These are phyloP conservation scores for Planoprotostelium fungivorum DNA, from an alignment of 78 protist genomes.

Conservation along the genomic window DNA sequence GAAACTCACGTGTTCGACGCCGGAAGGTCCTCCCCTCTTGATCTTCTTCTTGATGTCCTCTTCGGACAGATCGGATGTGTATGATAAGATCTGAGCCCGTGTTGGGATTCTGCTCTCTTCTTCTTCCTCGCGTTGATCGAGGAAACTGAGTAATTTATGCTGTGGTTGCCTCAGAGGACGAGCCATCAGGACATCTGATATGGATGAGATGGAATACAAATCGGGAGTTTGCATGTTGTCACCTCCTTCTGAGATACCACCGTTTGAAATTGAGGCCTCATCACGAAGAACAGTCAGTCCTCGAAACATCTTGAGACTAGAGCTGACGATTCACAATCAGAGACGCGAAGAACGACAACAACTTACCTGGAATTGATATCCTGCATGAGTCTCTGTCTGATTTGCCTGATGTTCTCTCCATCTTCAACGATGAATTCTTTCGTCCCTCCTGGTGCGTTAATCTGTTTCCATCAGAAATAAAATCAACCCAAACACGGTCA, in stretches of 20 bases:
- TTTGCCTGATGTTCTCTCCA: not conserved
- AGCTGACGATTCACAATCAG: not conserved
- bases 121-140: not conserved
- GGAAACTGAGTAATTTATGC: not conserved
- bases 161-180: not conserved
- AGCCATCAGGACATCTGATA: not conserved
- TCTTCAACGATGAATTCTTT: not conserved
- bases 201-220: too few relatives aligned
- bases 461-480: too few relatives aligned
- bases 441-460: not conserved
- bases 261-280: not conserved
- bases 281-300: not conserved
- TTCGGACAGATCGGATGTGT: not conserved
- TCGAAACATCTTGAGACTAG: not conserved
- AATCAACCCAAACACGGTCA: too few relatives aligned
- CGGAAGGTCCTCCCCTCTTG: not conserved
- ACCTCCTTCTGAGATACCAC: not conserved
- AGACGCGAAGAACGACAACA: not conserved
- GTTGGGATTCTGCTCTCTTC: not conserved
- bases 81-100: not conserved
- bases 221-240: not conserved
- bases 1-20: not conserved
- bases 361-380: not conserved
- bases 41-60: not conserved
- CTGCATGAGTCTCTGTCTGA: not conserved